A percentile compares a stretch with the other conserved stretches of the same genome.
Conservation (phyloP, 2,329 filamentous ascomycete species). For the Xylariaceae sp. region DNA sequence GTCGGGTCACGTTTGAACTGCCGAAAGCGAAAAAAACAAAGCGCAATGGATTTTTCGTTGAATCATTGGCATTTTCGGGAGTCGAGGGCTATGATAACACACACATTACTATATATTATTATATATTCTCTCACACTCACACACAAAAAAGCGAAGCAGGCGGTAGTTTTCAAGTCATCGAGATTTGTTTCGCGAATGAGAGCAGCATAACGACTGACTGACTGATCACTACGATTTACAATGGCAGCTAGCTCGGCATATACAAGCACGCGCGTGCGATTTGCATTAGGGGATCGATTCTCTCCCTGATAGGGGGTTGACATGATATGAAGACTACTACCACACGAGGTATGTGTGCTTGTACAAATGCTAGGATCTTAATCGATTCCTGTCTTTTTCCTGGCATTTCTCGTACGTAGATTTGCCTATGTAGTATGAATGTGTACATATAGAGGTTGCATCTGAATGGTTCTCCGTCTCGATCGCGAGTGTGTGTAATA, state of each 20-base stretch:
- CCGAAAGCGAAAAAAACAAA: background rate
- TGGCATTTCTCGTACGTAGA: too few relatives aligned
- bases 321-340: too few relatives aligned
- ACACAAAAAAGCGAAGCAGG: background rate
- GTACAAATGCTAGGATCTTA: too few relatives aligned
- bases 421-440: too few relatives aligned
- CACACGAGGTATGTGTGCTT: too few relatives aligned
- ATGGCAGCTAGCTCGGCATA: background rate
- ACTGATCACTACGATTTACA: background rate
- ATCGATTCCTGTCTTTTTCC: too few relatives aligned
- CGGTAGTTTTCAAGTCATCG: background rate
- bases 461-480: too few relatives aligned
- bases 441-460: too few relatives aligned
- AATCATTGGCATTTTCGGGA: conserved; percentile 16
- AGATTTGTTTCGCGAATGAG: background rate
- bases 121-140: background rate
- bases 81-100: conserved; percentile 1
- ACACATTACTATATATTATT: background rate
- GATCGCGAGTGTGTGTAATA: too few relatives aligned
- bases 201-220: background rate
- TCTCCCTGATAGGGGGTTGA: too few relatives aligned
- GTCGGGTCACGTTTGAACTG: background rate
- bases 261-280: too few relatives aligned
- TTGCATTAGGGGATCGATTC: too few relatives aligned
- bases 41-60: conserved; percentile 1